These are phyloP conservation scores for Colletotrichum tropicicola DNA, from an alignment of 2,329 filamentous ascomycete genomes.

Conservation along the genomic window DNA sequence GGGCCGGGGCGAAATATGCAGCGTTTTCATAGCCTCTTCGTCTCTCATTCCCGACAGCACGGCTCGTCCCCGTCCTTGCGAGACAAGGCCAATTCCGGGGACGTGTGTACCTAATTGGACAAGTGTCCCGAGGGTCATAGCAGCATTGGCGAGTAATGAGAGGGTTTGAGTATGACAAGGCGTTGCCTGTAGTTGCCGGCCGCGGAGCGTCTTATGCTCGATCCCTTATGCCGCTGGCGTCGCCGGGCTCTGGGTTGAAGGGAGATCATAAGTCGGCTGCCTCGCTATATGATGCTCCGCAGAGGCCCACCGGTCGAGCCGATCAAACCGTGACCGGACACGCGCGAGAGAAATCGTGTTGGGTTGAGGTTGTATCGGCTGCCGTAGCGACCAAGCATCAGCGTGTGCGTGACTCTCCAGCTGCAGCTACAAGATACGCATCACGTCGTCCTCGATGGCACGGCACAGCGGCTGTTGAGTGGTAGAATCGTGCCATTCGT, in stretches of 20 bases:
- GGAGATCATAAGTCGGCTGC: slow-evolving; percentile 29
- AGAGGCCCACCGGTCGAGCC: slow-evolving; percentile 3
- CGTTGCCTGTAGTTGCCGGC: neutral
- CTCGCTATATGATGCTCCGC: slow-evolving; percentile 28
- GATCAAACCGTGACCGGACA: slow-evolving; percentile 23
- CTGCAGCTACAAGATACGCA: slow-evolving; percentile 7
- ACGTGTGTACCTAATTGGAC: neutral
- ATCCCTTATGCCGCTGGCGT: neutral
- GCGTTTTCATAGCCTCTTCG: neutral
- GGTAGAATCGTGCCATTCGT: slow-evolving; percentile 7
- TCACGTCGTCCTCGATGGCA: slow-evolving; percentile 11
- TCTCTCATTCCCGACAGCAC: neutral
- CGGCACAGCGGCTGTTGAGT: neutral
- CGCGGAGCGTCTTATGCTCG: neutral
- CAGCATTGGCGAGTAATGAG: neutral
- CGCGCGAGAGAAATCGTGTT: slow-evolving; percentile 1
- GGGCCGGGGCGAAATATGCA: neutral
- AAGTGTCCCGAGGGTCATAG: neutral
- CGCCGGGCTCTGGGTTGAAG: slow-evolving; percentile 9
- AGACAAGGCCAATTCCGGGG: slow-evolving; percentile 11
- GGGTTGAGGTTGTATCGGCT: slow-evolving; percentile 9
- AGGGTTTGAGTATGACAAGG: neutral
- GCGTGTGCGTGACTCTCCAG: neutral
- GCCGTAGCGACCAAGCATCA: neutral
- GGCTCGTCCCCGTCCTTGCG: slow-evolving; percentile 11